Evolutionary conservation across 2,329 filamentous ascomycete species (phyloP).

Genomic region (Didymella sp.): DNA sequence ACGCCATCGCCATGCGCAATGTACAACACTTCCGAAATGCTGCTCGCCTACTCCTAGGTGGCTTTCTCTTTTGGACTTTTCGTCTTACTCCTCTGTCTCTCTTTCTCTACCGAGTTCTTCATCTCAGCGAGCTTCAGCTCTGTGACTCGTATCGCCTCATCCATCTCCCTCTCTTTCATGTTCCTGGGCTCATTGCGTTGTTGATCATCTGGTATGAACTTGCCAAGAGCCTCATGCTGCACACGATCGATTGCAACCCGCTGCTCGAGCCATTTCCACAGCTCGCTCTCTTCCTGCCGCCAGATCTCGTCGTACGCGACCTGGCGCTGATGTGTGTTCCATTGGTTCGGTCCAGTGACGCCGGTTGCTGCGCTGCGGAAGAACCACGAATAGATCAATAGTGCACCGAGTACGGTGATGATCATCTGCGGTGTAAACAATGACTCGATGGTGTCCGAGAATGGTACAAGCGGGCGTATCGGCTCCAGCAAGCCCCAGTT

Average conservation of each 20-base stretch:
- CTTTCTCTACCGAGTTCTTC: conserved; percentile 68
- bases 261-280: conserved; percentile 95
- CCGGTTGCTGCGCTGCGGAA: conserved; percentile 44
- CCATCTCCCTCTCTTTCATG: conserved; percentile 76
- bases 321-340: conserved; percentile 67
- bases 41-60: background rate
- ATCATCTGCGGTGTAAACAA: conserved; percentile 79
- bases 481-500: conserved; percentile 85
- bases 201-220: conserved; percentile 44
- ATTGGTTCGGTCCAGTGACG: conserved; percentile 38
- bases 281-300: conserved; percentile 82
- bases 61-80: conserved; percentile 32
- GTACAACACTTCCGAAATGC: background rate
- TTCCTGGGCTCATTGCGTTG: conserved; percentile 57
- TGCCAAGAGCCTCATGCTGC: conserved; percentile 32
- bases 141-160: conserved; percentile 82
- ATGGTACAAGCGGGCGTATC: conserved; percentile 72
- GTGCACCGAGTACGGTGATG: conserved; percentile 74
- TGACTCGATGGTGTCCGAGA: conserved; percentile 72
- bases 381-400: conserved; percentile 44
- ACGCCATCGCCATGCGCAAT: conserved; percentile 22
- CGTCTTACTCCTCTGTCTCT: conserved; percentile 30
- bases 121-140: conserved; percentile 82
- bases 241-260: conserved; percentile 73
- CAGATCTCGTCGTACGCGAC: conserved; percentile 94